Percentiles rank a stretch among this genome's conserved stretches.
Evolutionary conservation across 306 rosid genomes (phyloP).

Genomic region (Calophaca sinica): DNA sequence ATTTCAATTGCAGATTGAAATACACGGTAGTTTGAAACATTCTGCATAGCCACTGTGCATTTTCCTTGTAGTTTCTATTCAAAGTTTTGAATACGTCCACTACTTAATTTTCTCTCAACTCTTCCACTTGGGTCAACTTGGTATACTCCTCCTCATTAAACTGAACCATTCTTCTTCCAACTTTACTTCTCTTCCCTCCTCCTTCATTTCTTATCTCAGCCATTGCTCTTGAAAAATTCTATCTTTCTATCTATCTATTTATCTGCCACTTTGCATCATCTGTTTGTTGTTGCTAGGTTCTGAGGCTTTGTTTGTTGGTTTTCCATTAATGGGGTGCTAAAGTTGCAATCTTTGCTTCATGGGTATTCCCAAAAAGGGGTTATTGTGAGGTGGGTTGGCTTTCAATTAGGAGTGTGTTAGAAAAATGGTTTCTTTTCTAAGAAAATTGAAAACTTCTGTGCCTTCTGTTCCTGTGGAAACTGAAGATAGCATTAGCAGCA

Average conservation of each 20-base stretch:
- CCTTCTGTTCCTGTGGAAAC: slow-evolving; percentile 42
- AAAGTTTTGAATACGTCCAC: slow-evolving; percentile 36
- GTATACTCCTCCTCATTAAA: slow-evolving; percentile 7
- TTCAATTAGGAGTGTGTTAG: neutral
- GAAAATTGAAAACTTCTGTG: slow-evolving; percentile 51
- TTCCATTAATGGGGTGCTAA: no score
- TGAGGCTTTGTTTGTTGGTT: neutral
- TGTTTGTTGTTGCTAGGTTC: neutral
- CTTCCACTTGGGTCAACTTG: slow-evolving; percentile 20
- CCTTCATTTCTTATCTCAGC: no score
- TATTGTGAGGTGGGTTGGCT: slow-evolving; percentile 25
- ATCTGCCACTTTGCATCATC: no score
- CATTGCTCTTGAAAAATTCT: neutral
- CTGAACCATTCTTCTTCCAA: slow-evolving; percentile 2
- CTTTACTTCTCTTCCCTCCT: neutral
- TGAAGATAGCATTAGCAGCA: slow-evolving; percentile 45
- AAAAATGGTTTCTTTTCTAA: slow-evolving; percentile 63
- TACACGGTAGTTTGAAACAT: slow-evolving; percentile 36
- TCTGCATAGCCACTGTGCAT: slow-evolving; percentile 21
- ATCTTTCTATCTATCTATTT: no score
- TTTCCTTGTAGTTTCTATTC: slow-evolving; percentile 35
- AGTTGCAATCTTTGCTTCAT: neutral
- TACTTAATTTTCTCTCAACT: slow-evolving; percentile 19
- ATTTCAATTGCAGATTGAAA: neutral
- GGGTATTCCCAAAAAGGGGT: neutral